These are phyloP conservation scores for Rhodamnia argentea DNA, from an alignment of 345 rosid genomes.

Conservation along the genomic window DNA sequence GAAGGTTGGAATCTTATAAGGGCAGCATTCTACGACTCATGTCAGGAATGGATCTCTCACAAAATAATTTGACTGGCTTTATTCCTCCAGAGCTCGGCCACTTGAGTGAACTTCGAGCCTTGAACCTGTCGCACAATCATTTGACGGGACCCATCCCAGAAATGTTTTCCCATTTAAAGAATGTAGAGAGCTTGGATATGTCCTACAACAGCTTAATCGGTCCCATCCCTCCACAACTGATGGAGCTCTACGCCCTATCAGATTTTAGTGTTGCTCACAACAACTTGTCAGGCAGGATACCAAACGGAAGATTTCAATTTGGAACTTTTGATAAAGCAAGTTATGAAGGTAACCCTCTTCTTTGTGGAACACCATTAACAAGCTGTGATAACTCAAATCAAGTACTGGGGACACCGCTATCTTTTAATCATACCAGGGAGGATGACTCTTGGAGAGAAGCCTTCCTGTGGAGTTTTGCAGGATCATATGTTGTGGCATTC, in stretches of 20 bases:
- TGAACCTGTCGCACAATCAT: neutral
- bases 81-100: neutral
- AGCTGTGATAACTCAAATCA: neutral
- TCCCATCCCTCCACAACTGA: neutral
- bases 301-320: neutral
- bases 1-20: neutral
- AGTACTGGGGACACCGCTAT: neutral
- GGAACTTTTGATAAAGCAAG: neutral
- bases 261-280: constrained; percentile 1
- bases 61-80: neutral
- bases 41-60: neutral
- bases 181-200: neutral
- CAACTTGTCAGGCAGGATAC: constrained; percentile 3
- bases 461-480: neutral
- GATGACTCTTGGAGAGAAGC: neutral
- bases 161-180: neutral
- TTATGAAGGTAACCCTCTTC: neutral
- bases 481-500: neutral
- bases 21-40: neutral
- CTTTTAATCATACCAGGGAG: neutral
- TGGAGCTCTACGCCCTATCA: neutral
- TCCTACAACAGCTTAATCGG: neutral
- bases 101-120: neutral
- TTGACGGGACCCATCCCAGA: neutral
- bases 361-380: neutral